Conservation (phyloP, 495 filamentous ascomycete genomes). For the Xylaria bambusicola region DNA sequence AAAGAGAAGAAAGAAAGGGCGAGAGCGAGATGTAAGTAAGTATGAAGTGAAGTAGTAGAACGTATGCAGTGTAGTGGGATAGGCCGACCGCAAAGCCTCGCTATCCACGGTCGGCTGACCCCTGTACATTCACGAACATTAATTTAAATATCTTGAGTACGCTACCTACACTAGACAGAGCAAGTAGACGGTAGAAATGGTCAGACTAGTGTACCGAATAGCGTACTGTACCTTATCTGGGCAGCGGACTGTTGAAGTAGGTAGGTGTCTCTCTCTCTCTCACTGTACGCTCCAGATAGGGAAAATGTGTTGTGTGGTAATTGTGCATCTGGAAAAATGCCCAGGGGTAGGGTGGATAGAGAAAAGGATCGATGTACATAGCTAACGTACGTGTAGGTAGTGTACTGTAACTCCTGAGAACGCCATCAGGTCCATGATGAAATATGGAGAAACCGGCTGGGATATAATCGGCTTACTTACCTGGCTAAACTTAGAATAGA, state of each 20-base stretch:
- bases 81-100: conserved; percentile 1
- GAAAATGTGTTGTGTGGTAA: too few relatives aligned
- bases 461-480: background rate
- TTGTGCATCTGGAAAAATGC: background rate
- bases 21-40: background rate
- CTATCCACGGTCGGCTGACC: background rate
- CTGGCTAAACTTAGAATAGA: conserved; percentile 11
- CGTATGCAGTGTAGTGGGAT: background rate
- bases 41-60: background rate
- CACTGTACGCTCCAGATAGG: too few relatives aligned
- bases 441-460: conserved; percentile 1
- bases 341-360: too few relatives aligned
- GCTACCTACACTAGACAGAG: too few relatives aligned
- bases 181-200: too few relatives aligned
- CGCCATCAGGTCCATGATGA: conserved; percentile 3
- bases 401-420: conserved; percentile 12
- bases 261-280: too few relatives aligned
- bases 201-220: too few relatives aligned
- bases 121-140: background rate
- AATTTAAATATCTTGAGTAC: too few relatives aligned
- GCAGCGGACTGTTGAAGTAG: too few relatives aligned
- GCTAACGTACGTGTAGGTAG: background rate
- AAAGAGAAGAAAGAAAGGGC: background rate
- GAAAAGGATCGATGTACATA: background rate
- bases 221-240: too few relatives aligned